phyloP scores from a whole-genome alignment of 345 rosid genomes.

The Eucalyptus regnans region DNA sequence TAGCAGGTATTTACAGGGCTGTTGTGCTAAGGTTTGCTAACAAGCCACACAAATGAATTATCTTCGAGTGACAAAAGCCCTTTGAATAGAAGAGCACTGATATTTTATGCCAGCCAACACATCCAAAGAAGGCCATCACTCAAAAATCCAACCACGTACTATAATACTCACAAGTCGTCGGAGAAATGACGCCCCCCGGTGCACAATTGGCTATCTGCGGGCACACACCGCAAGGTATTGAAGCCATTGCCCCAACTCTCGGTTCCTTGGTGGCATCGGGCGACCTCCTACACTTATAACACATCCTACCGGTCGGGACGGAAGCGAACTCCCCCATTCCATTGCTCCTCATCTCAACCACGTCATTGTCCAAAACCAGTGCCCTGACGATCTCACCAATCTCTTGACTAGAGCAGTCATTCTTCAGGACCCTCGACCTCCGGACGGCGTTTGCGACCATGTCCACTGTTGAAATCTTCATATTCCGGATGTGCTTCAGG shows the following conservation, averaged over 20 bases:
- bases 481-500: slow-evolving; percentile 7
- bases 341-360: slow-evolving; percentile 51
- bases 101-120: too few species aligned
- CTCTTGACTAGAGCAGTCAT: slow-evolving; percentile 24
- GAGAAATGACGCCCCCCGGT: slow-evolving; percentile 68
- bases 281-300: slow-evolving; percentile 25
- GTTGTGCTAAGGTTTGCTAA: background rate
- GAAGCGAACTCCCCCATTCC: slow-evolving; percentile 43
- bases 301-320: slow-evolving; percentile 31
- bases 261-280: slow-evolving; percentile 16
- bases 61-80: background rate
- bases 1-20: background rate
- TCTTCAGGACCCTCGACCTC: slow-evolving; percentile 13
- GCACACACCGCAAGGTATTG: slow-evolving; percentile 78
- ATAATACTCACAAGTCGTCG: slow-evolving; percentile 44
- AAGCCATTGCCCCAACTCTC: slow-evolving; percentile 45
- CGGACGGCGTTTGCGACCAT: slow-evolving; percentile 14
- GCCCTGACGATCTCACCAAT: slow-evolving; percentile 47
- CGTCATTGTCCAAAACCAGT: slow-evolving; percentile 55
- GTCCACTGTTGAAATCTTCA: slow-evolving; percentile 42
- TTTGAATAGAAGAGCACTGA: too few species aligned
- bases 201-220: slow-evolving; percentile 46
- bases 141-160: slow-evolving; percentile 71
- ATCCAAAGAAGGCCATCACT: background rate
- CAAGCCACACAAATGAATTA: background rate